Conservation (phyloP, 2,329 filamentous ascomycete genomes). For the Aureobasidium sp. region DNA sequence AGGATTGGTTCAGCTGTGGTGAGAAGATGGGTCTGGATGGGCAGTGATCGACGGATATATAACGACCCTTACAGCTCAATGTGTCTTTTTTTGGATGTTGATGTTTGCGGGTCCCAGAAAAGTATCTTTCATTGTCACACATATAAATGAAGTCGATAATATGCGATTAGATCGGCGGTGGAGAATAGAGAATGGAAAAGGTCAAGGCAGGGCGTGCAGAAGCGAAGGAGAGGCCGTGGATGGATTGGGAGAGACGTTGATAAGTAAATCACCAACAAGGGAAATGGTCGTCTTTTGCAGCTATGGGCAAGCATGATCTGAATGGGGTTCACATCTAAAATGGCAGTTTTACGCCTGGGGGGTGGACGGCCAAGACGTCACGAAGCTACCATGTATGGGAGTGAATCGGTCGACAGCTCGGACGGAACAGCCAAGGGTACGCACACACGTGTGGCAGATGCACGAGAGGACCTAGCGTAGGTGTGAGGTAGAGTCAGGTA, state of each 20-base stretch:
- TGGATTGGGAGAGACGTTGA: constrained; percentile 7
- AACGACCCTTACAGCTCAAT: background rate
- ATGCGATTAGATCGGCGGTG: background rate
- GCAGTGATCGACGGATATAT: constrained; percentile 10
- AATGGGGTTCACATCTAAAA: background rate
- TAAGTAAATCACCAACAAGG: background rate
- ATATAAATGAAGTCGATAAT: constrained; percentile 1
- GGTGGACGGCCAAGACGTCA: constrained; percentile 6
- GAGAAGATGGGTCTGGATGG: background rate
- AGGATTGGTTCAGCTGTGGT: background rate
- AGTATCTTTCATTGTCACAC: constrained; percentile 8
- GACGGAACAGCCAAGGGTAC: background rate
- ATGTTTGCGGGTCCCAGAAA: background rate
- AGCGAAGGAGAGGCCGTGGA: constrained; percentile 6
- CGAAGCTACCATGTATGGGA: background rate
- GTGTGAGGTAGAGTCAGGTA: constrained; percentile 1
- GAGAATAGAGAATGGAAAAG: background rate
- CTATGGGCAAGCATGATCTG: background rate
- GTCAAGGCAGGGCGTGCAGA: background rate
- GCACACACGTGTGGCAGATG: background rate
- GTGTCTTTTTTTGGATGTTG: background rate
- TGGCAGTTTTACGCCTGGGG: background rate
- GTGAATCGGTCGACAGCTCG: background rate
- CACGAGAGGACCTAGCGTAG: constrained; percentile 1
- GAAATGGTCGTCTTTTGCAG: constrained; percentile 1